phyloP scores from a whole-genome alignment of 768 basidiomycete genomes.

The Cyathus striatus region DNA sequence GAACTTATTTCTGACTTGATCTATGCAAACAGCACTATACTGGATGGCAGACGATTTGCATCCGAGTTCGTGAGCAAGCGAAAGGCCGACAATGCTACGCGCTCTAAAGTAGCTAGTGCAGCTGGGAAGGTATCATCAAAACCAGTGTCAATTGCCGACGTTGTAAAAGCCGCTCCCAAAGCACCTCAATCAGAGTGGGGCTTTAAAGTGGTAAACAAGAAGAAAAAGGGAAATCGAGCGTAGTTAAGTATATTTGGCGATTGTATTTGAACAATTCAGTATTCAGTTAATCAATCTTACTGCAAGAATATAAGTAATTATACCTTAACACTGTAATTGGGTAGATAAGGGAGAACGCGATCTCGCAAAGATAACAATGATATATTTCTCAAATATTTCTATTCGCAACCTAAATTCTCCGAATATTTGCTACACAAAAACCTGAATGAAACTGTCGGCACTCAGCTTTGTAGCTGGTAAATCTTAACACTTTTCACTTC shows the following conservation, averaged over 20 bases:
- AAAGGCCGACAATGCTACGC: slow-evolving; percentile 68
- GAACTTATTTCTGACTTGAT: slow-evolving; percentile 96
- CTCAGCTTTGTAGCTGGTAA: slow-evolving; percentile 41
- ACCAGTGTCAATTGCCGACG: slow-evolving; percentile 75
- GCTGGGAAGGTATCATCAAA: slow-evolving; percentile 39
- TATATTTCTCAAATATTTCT: too few relatives aligned
- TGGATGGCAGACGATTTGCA: slow-evolving; percentile 94
- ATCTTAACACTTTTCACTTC: slow-evolving; percentile 73
- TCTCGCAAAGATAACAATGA: too few relatives aligned
- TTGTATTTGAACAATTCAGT: too few relatives aligned
- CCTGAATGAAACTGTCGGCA: neutral
- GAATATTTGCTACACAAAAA: neutral
- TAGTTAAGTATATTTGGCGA: too few relatives aligned
- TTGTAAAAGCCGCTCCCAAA: slow-evolving; percentile 87
- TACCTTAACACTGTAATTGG: too few relatives aligned
- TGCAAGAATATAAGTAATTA: too few relatives aligned
- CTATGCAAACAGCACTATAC: slow-evolving; percentile 89
- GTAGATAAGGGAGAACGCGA: too few relatives aligned
- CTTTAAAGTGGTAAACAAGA: slow-evolving; percentile 94
- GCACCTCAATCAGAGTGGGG: slow-evolving; percentile 74
- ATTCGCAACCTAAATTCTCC: neutral
- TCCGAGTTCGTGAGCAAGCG: slow-evolving; percentile 85
- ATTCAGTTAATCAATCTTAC: too few relatives aligned
- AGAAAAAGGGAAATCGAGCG: slow-evolving; percentile 75
- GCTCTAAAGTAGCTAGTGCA: slow-evolving; percentile 36